phyloP scores from a whole-genome alignment of 345 rosid species.

The Ceriops zippeliana region DNA sequence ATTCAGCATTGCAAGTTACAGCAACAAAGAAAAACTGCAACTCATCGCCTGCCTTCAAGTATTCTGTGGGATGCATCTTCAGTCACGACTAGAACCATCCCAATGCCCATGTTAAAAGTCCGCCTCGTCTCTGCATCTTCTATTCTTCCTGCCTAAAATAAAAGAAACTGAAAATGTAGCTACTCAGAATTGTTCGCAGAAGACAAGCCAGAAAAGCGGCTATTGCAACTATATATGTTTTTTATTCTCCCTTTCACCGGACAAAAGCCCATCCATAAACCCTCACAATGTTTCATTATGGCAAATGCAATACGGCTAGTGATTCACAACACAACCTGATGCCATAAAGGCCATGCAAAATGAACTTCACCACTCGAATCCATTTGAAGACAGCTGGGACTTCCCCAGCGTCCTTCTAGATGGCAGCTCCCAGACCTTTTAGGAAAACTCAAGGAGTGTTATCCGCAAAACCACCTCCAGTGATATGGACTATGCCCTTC shows the following conservation, averaged over 20 bases:
- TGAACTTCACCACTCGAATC: conserved; percentile 66
- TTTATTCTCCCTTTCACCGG: background rate
- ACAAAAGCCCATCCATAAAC: background rate
- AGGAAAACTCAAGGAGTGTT: conserved; percentile 85
- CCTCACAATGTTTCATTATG: background rate
- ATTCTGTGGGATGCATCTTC: conserved; percentile 55
- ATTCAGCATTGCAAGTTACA: too few species aligned
- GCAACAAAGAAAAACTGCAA: too few species aligned
- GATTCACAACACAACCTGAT: background rate
- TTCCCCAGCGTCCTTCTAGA: conserved; percentile 63
- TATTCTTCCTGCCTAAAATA: conserved; percentile 60
- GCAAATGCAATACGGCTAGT: background rate
- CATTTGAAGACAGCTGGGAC: conserved; percentile 69
- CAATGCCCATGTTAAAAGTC: conserved; percentile 89
- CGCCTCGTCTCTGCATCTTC: conserved; percentile 84
- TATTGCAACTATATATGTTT: too few species aligned
- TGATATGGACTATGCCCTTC: conserved; percentile 83
- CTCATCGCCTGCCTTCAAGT: conserved; percentile 17
- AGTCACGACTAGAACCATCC: conserved; percentile 75
- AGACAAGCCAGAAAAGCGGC: too few species aligned
- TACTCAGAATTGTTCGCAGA: background rate
- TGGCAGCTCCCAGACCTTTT: conserved; percentile 64
- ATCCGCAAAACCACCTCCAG: conserved; percentile 94
- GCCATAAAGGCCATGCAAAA: background rate
- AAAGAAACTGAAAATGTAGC: background rate